A percentile compares a stretch with the other conserved stretches of the same genome.
Conservation (phyloP, 2,329 filamentous ascomycete species). For the Xylariaceae sp. region DNA sequence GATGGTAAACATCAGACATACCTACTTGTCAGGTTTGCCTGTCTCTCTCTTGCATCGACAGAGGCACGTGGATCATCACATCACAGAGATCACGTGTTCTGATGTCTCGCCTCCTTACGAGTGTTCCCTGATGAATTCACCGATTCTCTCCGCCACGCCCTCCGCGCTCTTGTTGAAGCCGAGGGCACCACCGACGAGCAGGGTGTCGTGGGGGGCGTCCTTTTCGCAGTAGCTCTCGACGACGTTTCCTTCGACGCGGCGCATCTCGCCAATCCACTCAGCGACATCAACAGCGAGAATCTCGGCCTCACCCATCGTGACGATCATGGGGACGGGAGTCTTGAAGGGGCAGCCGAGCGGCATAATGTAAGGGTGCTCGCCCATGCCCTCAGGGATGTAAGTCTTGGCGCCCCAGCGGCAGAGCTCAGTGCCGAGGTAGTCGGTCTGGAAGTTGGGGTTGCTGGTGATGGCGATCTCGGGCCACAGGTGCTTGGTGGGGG, state of each 20-base stretch:
- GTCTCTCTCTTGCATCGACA: too few relatives aligned
- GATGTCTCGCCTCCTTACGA: not conserved
- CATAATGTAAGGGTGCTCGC: slow-evolving; percentile 34
- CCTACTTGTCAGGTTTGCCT: too few relatives aligned
- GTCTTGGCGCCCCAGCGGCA: slow-evolving; percentile 38
- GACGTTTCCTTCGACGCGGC: slow-evolving; percentile 17
- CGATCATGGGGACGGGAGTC: slow-evolving; percentile 23
- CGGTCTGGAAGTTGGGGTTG: slow-evolving; percentile 28
- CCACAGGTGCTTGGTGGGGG: slow-evolving; percentile 18
- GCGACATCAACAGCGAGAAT: slow-evolving; percentile 37
- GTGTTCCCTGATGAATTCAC: slow-evolving; percentile 22
- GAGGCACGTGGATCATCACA: not conserved
- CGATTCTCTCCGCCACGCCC: slow-evolving; percentile 22
- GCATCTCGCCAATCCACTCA: slow-evolving; percentile 54
- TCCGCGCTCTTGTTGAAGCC: slow-evolving; percentile 37
- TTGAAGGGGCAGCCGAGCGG: slow-evolving; percentile 24
- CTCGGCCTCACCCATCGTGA: slow-evolving; percentile 23
- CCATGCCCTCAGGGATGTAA: slow-evolving; percentile 29
- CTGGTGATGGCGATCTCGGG: slow-evolving; percentile 11
- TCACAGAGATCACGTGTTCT: not conserved
- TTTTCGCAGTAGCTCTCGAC: slow-evolving; percentile 38
- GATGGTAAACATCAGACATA: too few relatives aligned
- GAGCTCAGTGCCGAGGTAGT: slow-evolving; percentile 38
- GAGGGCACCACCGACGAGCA: slow-evolving; percentile 35
- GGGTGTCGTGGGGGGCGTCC: slow-evolving; percentile 42